Base-by-base conservation (phyloP, 2,329 filamentous ascomycete genomes). In the Xylariaceae sp. region DNA sequence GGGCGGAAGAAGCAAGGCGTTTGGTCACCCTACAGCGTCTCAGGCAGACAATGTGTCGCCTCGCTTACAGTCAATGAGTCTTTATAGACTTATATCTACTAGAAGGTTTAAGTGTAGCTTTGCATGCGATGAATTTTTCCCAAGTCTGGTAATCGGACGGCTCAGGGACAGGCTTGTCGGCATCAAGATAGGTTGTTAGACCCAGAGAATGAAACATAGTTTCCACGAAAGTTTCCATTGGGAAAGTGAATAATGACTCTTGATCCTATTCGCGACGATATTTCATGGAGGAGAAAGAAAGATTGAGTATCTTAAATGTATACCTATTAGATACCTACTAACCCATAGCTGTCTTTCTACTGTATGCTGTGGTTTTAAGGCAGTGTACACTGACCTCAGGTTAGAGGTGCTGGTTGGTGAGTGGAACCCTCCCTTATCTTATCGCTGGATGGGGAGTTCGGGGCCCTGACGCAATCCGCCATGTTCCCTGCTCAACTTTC, bases 401-500 rank as follows among this genome's bases (percentile, higher is more conserved):
- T 6, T 1, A 37, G 26, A 23, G 29, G 40, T 33, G 33, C 40
- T 55, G 27, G 21, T 15, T 18, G 10, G 24, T 20, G n/a, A n/a
- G n/a, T n/a, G n/a, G n/a, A n/a, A n/a, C n/a, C n/a, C n/a, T n/a
- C n/a, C 30, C 55, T 55, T 55, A 60, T 60, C 55, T 60, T 58
- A 58, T 58, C 58, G 46, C n/a, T 13, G 8, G 18, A n/a, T 33
- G 24, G 23, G 26, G 27, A 11, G n/a, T 15, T 36, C 7, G 44
- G 10, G 42, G 40, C 26, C 53, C 48, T 58, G 55, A 60, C 51
- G 55, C 55, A 53, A 44, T 32, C 41, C 45, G 49, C 61, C 62
- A 58, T 55, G 58, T 58, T 59, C 55, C 50, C 44, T 59, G 53
- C 27, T 36, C 27, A 24, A 33, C 26, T 51, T 52, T 62, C 58